These are phyloP conservation scores for Castanea mollissima DNA, from an alignment of 306 rosid genomes.

Conservation along the genomic window DNA sequence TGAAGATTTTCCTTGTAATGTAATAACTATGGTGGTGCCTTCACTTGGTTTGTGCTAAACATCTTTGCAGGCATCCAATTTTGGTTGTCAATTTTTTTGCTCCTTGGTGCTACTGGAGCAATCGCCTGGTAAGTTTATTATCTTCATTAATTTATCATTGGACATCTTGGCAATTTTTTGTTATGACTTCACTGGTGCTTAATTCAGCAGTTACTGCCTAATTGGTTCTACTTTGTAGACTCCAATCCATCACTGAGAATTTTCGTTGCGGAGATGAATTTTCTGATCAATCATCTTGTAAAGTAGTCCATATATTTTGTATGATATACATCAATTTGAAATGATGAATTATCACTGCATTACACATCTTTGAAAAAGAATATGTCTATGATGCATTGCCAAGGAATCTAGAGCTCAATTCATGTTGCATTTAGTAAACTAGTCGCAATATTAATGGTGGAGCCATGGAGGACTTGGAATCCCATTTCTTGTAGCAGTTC, in stretches of 20 bases:
- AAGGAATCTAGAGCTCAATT: background rate
- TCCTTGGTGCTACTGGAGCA: slow-evolving; percentile 99
- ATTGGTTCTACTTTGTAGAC: background rate
- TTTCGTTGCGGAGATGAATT: background rate
- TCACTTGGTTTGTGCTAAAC: slow-evolving; percentile 14
- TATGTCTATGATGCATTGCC: background rate
- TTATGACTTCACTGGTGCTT: background rate
- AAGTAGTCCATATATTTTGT: background rate
- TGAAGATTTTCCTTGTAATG: background rate
- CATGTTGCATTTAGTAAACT: background rate
- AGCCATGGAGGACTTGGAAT: background rate
- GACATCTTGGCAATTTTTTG: slow-evolving; percentile 1
- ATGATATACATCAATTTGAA: background rate
- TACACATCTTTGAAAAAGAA: background rate
- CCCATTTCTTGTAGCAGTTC: background rate
- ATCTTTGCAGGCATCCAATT: slow-evolving; percentile 64
- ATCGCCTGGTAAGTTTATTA: slow-evolving; percentile 72
- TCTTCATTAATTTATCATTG: slow-evolving; percentile 13
- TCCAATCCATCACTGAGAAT: background rate
- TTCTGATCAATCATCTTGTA: background rate
- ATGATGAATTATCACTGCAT: background rate
- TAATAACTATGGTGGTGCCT: slow-evolving; percentile 1
- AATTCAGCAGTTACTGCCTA: background rate
- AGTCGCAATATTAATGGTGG: background rate
- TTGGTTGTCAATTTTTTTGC: slow-evolving; percentile 87